phyloP scores from a whole-genome alignment of 2,329 filamentous ascomycete species.

The Kalaharituber pfeilii region DNA sequence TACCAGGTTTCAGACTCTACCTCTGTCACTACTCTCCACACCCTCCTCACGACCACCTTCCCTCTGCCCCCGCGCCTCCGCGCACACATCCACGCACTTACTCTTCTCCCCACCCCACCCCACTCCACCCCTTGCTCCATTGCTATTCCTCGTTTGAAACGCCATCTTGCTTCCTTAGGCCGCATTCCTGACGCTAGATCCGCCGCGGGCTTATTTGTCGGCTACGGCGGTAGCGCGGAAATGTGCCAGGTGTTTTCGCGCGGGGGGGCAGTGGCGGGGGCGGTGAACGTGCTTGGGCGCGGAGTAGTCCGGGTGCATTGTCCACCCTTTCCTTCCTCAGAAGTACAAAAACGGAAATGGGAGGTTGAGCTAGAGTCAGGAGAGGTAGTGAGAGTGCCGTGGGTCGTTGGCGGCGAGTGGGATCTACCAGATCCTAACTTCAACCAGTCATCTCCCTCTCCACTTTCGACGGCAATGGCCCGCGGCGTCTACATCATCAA shows the following conservation, averaged over 20 bases:
- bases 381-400: constrained; percentile 8
- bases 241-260: constrained; percentile 18
- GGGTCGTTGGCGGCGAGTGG: constrained; percentile 6
- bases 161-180: constrained; percentile 12
- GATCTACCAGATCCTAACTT: constrained; percentile 2
- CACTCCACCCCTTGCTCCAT: neutral
- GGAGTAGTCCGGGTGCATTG: constrained; percentile 4
- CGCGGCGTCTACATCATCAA: constrained; percentile 13
- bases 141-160: constrained; percentile 9
- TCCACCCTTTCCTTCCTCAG: neutral
- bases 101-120: constrained; percentile 11
- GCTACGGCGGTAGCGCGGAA: constrained; percentile 16
- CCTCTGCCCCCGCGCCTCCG: constrained; percentile 13
- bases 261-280: constrained; percentile 15
- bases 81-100: constrained; percentile 13
- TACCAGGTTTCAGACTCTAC: constrained; percentile 8
- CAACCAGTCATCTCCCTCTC: neutral
- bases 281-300: constrained; percentile 14
- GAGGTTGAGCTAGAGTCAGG: constrained; percentile 4
- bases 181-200: constrained; percentile 17
- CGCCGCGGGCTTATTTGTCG: constrained; percentile 15
- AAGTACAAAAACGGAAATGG: no score
- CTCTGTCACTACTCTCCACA: constrained; percentile 4
- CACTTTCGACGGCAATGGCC: neutral
- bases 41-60: constrained; percentile 11